These are phyloP conservation scores for Aspergillus sp. DNA, from an alignment of 2,329 filamentous ascomycete species.

Conservation along the genomic window DNA sequence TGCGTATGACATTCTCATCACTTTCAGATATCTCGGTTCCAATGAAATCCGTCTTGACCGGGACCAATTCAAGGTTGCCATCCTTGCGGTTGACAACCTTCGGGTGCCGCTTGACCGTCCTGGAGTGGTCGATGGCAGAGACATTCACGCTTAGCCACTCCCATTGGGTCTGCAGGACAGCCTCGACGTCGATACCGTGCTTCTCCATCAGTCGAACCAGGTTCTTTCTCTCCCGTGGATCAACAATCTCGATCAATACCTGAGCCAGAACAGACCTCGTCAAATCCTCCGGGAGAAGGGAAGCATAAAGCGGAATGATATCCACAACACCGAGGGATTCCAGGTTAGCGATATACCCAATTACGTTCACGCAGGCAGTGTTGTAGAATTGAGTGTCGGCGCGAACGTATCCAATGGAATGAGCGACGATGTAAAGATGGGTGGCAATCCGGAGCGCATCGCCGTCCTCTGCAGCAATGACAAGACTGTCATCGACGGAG, in stretches of 20 bases:
- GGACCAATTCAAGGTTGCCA: constrained; percentile 56
- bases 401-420: constrained; percentile 57
- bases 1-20: constrained; percentile 74
- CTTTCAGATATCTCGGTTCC: constrained; percentile 60
- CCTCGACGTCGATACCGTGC: constrained; percentile 69
- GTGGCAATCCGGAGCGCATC: constrained; percentile 68
- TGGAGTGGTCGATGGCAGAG: constrained; percentile 36
- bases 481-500: constrained; percentile 52
- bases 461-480: constrained; percentile 49
- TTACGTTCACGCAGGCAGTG: constrained; percentile 64
- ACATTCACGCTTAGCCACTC: constrained; percentile 42
- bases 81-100: constrained; percentile 55
- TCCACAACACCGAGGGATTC: constrained; percentile 72
- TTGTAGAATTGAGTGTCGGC: constrained; percentile 61
- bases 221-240: constrained; percentile 64
- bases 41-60: constrained; percentile 72
- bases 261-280: constrained; percentile 72
- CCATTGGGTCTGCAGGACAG: constrained; percentile 73
- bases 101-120: constrained; percentile 33
- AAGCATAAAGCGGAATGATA: constrained; percentile 84
- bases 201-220: constrained; percentile 75
- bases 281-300: constrained; percentile 67
- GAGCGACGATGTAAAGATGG: constrained; percentile 68
- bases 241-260: constrained; percentile 73
- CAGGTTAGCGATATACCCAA: constrained; percentile 79